phyloP scores from a whole-genome alignment of 169 alveolate species.

The Plasmodium cynomolgi region DNA sequence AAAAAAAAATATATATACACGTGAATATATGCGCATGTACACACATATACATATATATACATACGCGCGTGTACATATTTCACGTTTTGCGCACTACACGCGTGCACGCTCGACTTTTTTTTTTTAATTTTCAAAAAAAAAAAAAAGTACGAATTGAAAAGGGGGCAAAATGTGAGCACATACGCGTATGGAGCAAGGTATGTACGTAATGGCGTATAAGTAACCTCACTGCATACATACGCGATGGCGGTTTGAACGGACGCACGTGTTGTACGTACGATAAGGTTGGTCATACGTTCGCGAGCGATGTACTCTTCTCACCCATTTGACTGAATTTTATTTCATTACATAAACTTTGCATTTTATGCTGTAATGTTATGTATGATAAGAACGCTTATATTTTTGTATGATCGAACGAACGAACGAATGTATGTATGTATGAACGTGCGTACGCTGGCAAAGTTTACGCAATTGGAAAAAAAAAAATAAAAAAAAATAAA shows the following conservation, averaged over 20 bases:
- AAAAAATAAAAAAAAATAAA: background rate
- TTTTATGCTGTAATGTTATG: conserved; percentile 3
- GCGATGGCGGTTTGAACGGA: background rate
- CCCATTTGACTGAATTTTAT: background rate
- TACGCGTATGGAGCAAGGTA: background rate
- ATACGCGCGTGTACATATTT: background rate
- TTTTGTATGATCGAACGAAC: background rate
- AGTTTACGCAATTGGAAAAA: background rate
- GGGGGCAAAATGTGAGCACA: background rate
- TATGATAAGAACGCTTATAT: conserved; percentile 15
- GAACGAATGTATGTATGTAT: background rate
- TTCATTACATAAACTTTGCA: background rate
- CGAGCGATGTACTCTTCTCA: background rate
- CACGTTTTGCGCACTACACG: background rate
- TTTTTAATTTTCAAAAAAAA: background rate
- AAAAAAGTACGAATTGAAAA: background rate
- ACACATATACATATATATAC: background rate
- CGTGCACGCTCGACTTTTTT: conserved; percentile 1
- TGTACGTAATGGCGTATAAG: background rate
- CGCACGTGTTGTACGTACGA: conserved; percentile 3
- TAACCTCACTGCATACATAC: background rate
- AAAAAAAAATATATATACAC: background rate
- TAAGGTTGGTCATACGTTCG: background rate
- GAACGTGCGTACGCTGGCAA: background rate
- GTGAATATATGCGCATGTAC: background rate